Evolutionary conservation across 495 filamentous ascomycete genomes (phyloP).

Genomic region (Penicillium canescens): DNA sequence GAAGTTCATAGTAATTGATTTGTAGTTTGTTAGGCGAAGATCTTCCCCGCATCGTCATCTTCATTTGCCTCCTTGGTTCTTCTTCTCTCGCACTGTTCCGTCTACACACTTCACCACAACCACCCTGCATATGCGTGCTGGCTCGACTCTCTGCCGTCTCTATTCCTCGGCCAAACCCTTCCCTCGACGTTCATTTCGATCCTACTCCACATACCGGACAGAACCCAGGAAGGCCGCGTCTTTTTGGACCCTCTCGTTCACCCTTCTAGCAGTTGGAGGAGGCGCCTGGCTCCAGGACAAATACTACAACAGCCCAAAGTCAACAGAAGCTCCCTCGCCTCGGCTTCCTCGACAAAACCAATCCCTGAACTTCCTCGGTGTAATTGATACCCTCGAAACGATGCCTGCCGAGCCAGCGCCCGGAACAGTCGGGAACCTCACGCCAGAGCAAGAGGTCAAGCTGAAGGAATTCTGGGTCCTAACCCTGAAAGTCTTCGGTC

Average conservation of each 20-base stretch:
- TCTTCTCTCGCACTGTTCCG: conserved; percentile 2
- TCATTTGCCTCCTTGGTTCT: conserved; percentile 5
- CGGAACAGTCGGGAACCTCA: conserved; percentile 85
- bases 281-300: conserved; percentile 39
- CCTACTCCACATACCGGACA: conserved; percentile 30
- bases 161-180: conserved; percentile 36
- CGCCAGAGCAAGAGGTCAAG: conserved; percentile 83
- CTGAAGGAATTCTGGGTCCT: conserved; percentile 83
- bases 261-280: conserved; percentile 32
- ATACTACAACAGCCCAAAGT: conserved; percentile 22
- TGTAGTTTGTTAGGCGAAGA: not conserved
- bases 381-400: conserved; percentile 43
- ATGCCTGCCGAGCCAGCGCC: conserved; percentile 52
- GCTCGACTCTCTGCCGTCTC: conserved; percentile 32
- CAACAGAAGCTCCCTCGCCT: conserved; percentile 1
- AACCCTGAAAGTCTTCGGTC: conserved; percentile 77
- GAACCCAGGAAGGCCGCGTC: conserved; percentile 40
- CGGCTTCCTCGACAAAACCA: conserved; percentile 20
- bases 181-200: conserved; percentile 20
- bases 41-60: conserved; percentile 15
- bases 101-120: conserved; percentile 4
- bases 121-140: conserved; percentile 40
- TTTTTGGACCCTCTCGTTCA: conserved; percentile 41
- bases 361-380: conserved; percentile 27
- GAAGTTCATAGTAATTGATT: no score